Base-by-base conservation (phyloP, 306 rosid genomes). In the Begonia fuchsioides region DNA sequence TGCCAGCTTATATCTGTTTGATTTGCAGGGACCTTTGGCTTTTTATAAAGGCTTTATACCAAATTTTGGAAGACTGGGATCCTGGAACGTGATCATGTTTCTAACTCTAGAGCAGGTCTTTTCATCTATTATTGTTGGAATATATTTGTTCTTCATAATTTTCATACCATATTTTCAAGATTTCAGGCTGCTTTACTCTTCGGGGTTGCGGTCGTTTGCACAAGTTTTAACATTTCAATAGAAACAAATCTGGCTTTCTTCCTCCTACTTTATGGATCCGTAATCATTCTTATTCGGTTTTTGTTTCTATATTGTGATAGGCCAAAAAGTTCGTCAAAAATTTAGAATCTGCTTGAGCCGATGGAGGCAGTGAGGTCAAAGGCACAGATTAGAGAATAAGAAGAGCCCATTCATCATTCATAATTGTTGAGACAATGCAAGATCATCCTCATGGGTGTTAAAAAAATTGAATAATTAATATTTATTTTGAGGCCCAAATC, bases 11-110 rank as follows among this genome's bases (percentile, higher is more conserved):
- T 26, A 26, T 26, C 35, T 26, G 35, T 26, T 26, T 26, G 35
- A 10, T 41, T 64, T 76, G 67, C 82, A 90, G 97, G 97, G 97
- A 58, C 95, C 92, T 56, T 52, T 79, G 17, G 95, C 97, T 19
- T 90, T 90, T 65, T 90, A 90, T 52, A 84, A 90, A 71, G 97
- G 97, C 13, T 90, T 90, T 72, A 71, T 84, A 35, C 95, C 97
- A 9, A 84, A 84, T 70, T 90, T 81, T 43, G 93, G 95, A 57
- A 77, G 97, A 59, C 73, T 90, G 43, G 97, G 97, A 72, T 84
- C 97, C 3, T 90, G 97, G 97, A 90, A 90, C 49, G 97, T 90
- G 71, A 76, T 90, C 75, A 90, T 90, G 97, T 90, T 90, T 61
- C 74, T 90, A 61, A 84, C 97, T 49, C 67, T 90, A 64, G 97